Conservation (phyloP, 768 basidiomycete species). For the Phlebiopsis gigantea region DNA sequence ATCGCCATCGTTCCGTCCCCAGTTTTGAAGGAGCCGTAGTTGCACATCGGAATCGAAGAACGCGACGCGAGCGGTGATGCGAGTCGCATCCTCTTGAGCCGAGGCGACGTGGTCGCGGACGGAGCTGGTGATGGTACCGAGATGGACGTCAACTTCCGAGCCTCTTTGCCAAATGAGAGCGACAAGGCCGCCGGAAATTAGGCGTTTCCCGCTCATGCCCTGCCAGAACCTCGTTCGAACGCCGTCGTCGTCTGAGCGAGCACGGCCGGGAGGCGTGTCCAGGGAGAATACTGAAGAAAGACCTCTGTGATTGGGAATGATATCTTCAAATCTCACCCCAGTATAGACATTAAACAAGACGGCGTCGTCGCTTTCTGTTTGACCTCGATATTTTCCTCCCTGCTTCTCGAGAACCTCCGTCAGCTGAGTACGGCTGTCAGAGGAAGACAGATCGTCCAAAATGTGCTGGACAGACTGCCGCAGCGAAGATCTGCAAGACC, state of each 20-base stretch:
- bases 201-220: constrained; percentile 42
- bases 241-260: constrained; percentile 34
- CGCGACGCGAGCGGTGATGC: constrained; percentile 42
- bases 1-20: constrained; percentile 10
- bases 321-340: constrained; percentile 40
- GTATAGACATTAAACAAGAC: constrained; percentile 64
- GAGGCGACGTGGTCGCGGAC: constrained; percentile 40
- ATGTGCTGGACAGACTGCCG: constrained; percentile 15
- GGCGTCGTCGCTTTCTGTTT: constrained; percentile 35
- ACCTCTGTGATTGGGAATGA: constrained; percentile 46
- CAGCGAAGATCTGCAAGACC: constrained; percentile 14
- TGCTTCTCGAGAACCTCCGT: constrained; percentile 37
- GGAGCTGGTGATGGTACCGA: constrained; percentile 47
- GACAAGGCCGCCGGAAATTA: constrained; percentile 58
- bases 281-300: constrained; percentile 42
- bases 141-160: constrained; percentile 30
- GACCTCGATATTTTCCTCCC: constrained; percentile 52
- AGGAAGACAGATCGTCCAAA: constrained; percentile 13
- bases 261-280: constrained; percentile 44
- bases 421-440: constrained; percentile 33
- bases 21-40: constrained; percentile 24
- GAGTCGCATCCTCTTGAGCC: constrained; percentile 27
- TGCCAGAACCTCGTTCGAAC: constrained; percentile 57
- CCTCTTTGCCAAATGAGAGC: constrained; percentile 41
- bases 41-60: constrained; percentile 63